Conservation (phyloP, 257 asterid species). For the Asclepias syriaca region DNA sequence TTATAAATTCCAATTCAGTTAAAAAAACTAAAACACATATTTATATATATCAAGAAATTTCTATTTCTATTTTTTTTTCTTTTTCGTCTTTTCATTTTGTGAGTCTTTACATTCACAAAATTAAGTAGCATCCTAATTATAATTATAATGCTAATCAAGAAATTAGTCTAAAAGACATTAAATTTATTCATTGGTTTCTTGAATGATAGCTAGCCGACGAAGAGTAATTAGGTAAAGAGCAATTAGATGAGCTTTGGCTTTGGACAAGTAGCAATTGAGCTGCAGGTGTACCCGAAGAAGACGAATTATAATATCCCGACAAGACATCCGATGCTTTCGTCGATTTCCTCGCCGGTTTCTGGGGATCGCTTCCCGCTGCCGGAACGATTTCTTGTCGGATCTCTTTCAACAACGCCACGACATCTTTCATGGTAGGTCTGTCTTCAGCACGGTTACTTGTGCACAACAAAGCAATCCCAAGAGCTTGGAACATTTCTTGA, state of each 20-base stretch:
- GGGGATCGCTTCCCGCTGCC: conserved; percentile 27
- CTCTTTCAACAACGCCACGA: conserved; percentile 68
- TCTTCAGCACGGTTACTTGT: conserved; percentile 65
- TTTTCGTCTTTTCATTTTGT: too few relatives aligned
- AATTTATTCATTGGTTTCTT: conserved; percentile 20
- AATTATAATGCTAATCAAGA: conserved; percentile 2
- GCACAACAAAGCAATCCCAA: conserved; percentile 73
- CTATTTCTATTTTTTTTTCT: background rate
- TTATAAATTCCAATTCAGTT: too few relatives aligned
- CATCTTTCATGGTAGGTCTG: conserved; percentile 79
- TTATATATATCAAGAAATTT: background rate
- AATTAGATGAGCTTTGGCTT: conserved; percentile 58
- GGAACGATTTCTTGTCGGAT: conserved; percentile 41
- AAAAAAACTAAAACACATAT: too few relatives aligned
- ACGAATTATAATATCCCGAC: conserved; percentile 24
- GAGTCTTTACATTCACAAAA: background rate
- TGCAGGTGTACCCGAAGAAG: conserved; percentile 50
- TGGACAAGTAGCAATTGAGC: conserved; percentile 53
- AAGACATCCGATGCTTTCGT: conserved; percentile 20
- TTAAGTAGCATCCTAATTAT: conserved; percentile 18
- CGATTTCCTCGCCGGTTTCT: conserved; percentile 35
- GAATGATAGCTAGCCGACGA: conserved; percentile 46
- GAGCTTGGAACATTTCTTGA: conserved; percentile 84
- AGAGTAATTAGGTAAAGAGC: conserved; percentile 48
- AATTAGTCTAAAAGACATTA: background rate